A percentile compares a stretch with the other conserved stretches of the same genome.
Conservation (phyloP, 1,284 basidiomycete species). For the Ustilago bromivora region DNA sequence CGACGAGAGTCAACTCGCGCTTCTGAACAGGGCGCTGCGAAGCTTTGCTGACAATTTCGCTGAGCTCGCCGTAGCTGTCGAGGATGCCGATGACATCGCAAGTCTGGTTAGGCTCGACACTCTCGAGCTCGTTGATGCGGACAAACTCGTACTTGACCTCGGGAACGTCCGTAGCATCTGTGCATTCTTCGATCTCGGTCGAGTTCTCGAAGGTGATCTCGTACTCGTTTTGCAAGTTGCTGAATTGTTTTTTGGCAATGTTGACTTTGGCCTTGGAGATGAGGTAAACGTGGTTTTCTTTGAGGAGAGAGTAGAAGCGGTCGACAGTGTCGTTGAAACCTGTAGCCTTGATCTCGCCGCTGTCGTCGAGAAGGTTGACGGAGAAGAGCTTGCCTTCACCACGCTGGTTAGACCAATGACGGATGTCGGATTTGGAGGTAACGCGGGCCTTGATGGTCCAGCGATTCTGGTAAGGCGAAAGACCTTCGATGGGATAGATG, state of each 20-base stretch:
- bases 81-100: constrained; percentile 67
- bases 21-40: constrained; percentile 67
- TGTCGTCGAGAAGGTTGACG: constrained; percentile 93
- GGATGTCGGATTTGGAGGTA: constrained; percentile 88
- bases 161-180: constrained; percentile 65
- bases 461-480: constrained; percentile 97
- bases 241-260: constrained; percentile 97
- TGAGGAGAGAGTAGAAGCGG: constrained; percentile 82
- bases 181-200: constrained; percentile 67
- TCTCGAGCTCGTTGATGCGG: constrained; percentile 63
- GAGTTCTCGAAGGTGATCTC: constrained; percentile 86
- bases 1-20: constrained; percentile 77
- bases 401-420: constrained; percentile 86
- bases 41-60: constrained; percentile 66
- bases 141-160: constrained; percentile 69
- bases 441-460: constrained; percentile 96
- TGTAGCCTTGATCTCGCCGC: constrained; percentile 75
- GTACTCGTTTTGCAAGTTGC: constrained; percentile 90
- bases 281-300: constrained; percentile 94
- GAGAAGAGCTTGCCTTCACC: constrained; percentile 97
- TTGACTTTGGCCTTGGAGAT: constrained; percentile 90
- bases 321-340: constrained; percentile 91
- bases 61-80: constrained; percentile 63
- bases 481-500: constrained; percentile 89
- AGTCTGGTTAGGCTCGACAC: constrained; percentile 70